A percentile compares a stretch with the other conserved stretches of the same genome.
phyloP scores from a whole-genome alignment of 1,284 basidiomycete genomes.

The Austroboletus niveus region DNA sequence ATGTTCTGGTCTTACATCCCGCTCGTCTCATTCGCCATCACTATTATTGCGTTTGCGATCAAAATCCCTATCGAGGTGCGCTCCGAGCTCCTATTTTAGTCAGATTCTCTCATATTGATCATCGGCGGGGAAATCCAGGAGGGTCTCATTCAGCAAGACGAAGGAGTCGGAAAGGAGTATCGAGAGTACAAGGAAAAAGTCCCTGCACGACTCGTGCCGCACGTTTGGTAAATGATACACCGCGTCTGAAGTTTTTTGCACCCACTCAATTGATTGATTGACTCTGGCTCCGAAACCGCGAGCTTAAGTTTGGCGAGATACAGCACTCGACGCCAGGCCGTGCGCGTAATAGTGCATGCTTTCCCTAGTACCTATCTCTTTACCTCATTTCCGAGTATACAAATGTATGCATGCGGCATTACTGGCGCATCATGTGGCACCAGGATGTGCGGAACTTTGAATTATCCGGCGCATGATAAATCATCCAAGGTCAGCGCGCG shows the following conservation, averaged over 20 bases:
- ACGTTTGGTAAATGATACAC: slow-evolving; percentile 23
- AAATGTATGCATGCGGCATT: too few species aligned
- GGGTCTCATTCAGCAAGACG: slow-evolving; percentile 5
- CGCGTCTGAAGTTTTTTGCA: neutral
- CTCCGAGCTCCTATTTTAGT: neutral
- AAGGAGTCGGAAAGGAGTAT: slow-evolving; percentile 15
- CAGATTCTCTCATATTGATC: neutral
- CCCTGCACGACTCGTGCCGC: slow-evolving; percentile 28
- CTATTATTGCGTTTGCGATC: slow-evolving; percentile 12
- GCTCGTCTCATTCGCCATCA: slow-evolving; percentile 14
- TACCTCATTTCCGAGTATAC: too few species aligned
- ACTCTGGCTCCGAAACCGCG: neutral
- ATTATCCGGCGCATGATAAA: too few species aligned
- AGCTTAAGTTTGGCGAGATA: neutral
- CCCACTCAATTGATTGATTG: neutral
- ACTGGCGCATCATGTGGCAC: too few species aligned
- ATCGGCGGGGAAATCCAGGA: slow-evolving; percentile 2
- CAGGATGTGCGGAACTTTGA: too few species aligned
- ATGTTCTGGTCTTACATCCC: slow-evolving; percentile 30
- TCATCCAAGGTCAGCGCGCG: too few species aligned
- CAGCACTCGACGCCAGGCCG: too few species aligned
- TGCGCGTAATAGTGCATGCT: too few species aligned
- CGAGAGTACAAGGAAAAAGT: slow-evolving; percentile 28
- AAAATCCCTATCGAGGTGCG: slow-evolving; percentile 32
- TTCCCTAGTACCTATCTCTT: too few species aligned